phyloP scores from a whole-genome alignment of 768 basidiomycete species.

The Kwoniella newhampshirensis region DNA sequence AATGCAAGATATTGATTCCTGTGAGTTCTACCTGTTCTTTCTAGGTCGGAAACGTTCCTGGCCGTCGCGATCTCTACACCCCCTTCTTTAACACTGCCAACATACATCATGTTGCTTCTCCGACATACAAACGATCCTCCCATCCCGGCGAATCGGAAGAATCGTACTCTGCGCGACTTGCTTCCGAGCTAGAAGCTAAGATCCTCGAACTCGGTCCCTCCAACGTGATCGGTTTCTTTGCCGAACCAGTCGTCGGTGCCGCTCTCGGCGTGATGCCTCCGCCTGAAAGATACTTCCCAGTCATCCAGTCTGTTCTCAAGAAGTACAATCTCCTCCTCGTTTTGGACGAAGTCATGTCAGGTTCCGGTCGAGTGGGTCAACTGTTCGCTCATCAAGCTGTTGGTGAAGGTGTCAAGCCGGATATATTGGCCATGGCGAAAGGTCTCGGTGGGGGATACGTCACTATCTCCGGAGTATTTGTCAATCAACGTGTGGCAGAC shows the following conservation, averaged over 20 bases:
- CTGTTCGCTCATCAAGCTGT: conserved; percentile 25
- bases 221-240: conserved; percentile 36
- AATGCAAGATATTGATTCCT: too few species aligned
- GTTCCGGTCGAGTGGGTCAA: conserved; percentile 21
- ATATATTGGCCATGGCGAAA: conserved; percentile 28
- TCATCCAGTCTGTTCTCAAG: conserved; percentile 18
- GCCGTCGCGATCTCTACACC: conserved; percentile 20
- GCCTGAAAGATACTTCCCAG: conserved; percentile 30
- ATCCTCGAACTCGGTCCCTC: conserved; percentile 24
- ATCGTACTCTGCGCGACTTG: conserved; percentile 22
- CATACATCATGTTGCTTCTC: conserved; percentile 27
- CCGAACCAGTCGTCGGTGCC: conserved; percentile 26
- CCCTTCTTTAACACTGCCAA: conserved; percentile 13
- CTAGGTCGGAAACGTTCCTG: conserved; percentile 13
- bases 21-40: too few species aligned
- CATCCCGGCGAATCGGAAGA: conserved; percentile 21
- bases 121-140: conserved; percentile 16
- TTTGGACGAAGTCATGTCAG: conserved; percentile 33
- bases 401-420: conserved; percentile 26
- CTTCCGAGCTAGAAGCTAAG: conserved; percentile 32
- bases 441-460: conserved; percentile 32
- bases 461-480: conserved; percentile 22
- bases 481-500: conserved; percentile 15
- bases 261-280: conserved; percentile 34
- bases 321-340: conserved; percentile 22